Conservation (phyloP, 2,329 filamentous ascomycete genomes). For the Metarhizium brunneum region DNA sequence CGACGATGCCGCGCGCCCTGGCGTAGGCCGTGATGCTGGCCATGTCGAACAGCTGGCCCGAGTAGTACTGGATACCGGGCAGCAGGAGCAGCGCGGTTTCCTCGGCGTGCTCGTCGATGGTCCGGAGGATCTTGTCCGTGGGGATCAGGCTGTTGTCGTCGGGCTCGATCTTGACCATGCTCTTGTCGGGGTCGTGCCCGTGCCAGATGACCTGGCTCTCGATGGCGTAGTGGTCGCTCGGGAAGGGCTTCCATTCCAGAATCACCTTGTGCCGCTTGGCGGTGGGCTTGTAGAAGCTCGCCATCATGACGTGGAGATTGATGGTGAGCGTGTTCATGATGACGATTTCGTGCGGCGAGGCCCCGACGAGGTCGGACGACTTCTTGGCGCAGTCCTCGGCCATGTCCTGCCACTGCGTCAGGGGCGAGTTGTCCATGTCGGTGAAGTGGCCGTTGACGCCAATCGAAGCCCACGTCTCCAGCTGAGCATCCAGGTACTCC, state of each 20-base stretch:
- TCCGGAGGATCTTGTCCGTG: constrained; percentile 60
- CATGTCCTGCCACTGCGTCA: constrained; percentile 68
- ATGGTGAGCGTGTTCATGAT: constrained; percentile 82
- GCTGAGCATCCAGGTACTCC: constrained; percentile 59
- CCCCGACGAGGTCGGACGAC: constrained; percentile 68
- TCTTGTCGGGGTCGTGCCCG: constrained; percentile 52
- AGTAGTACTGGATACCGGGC: constrained; percentile 87
- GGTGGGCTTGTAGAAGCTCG: constrained; percentile 71
- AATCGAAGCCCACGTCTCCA: constrained; percentile 76
- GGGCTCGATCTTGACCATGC: constrained; percentile 68
- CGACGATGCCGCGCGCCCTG: constrained; percentile 57
- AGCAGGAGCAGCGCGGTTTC: constrained; percentile 69
- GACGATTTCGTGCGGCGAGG: constrained; percentile 62
- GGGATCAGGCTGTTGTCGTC: constrained; percentile 50
- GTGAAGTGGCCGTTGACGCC: constrained; percentile 80
- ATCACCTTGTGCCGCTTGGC: constrained; percentile 64
- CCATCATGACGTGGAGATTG: constrained; percentile 75
- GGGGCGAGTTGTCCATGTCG: constrained; percentile 54
- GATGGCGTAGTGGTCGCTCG: constrained; percentile 78
- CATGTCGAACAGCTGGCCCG: constrained; percentile 82
- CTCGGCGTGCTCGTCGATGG: constrained; percentile 66
- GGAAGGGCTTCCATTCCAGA: constrained; percentile 84
- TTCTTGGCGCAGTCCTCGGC: constrained; percentile 64
- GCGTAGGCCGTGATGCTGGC: constrained; percentile 69
- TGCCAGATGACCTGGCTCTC: constrained; percentile 72